These are phyloP conservation scores for Kwoniella bestiolae DNA, from an alignment of 768 basidiomycete species.

Conservation along the genomic window DNA sequence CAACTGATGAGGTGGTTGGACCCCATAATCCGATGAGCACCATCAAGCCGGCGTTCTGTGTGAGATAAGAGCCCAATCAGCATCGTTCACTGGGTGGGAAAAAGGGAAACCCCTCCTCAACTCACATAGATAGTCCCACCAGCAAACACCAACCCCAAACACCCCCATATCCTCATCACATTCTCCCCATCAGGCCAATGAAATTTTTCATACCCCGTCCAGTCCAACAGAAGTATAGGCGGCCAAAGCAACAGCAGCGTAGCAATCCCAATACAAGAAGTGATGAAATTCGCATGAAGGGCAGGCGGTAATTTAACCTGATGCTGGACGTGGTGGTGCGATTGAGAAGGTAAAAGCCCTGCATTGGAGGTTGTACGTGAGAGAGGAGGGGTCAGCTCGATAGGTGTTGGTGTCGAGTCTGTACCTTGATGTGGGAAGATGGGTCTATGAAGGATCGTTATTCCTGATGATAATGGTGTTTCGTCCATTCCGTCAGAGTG, in stretches of 20 bases:
- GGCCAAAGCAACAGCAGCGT: slow-evolving; percentile 79
- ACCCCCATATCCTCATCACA: slow-evolving; percentile 58
- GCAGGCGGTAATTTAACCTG: slow-evolving; percentile 76
- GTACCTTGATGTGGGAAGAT: slow-evolving; percentile 7
- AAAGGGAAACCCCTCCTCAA: neutral
- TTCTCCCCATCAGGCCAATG: slow-evolving; percentile 62
- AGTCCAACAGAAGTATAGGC: slow-evolving; percentile 75
- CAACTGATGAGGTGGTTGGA: slow-evolving; percentile 83
- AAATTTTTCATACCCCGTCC: slow-evolving; percentile 69
- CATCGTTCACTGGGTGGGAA: no score
- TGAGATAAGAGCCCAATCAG: no score
- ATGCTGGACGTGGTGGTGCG: neutral
- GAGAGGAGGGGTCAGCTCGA: slow-evolving; percentile 7
- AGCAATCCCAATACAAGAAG: slow-evolving; percentile 75
- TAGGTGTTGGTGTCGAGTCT: slow-evolving; percentile 14
- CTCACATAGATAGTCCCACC: slow-evolving; percentile 68
- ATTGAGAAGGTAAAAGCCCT: neutral
- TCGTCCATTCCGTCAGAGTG: neutral
- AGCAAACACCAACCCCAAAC: slow-evolving; percentile 71
- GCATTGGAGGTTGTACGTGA: slow-evolving; percentile 16
- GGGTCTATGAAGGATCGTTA: slow-evolving; percentile 11
- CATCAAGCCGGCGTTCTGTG: slow-evolving; percentile 78
- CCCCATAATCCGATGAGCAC: slow-evolving; percentile 85
- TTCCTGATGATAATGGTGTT: neutral
- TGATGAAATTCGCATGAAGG: slow-evolving; percentile 79